Evolutionary conservation across 306 rosid species (phyloP).

Genomic region (Urtica urens): DNA sequence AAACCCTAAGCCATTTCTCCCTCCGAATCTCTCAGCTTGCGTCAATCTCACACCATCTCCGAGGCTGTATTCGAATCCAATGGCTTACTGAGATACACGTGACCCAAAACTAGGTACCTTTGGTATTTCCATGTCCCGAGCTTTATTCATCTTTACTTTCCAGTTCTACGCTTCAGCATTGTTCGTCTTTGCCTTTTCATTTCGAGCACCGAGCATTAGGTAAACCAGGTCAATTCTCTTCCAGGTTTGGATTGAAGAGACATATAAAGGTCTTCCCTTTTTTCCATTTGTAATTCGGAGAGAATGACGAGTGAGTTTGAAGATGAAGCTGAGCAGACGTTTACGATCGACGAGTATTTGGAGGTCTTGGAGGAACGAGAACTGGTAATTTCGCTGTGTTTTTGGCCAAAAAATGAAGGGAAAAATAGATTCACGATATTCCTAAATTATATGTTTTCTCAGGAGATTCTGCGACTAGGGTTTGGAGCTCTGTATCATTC

Average conservation of each 20-base stretch:
- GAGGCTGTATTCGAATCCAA: too few species aligned
- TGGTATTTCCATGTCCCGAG: too few species aligned
- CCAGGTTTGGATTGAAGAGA: not conserved
- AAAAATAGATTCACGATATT: too few species aligned
- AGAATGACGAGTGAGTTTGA: slow-evolving; percentile 52
- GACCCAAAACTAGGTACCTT: too few species aligned
- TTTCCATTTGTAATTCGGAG: not conserved
- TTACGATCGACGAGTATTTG: slow-evolving; percentile 71
- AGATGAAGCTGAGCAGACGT: slow-evolving; percentile 58
- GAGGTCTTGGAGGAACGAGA: slow-evolving; percentile 79
- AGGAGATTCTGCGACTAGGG: not conserved
- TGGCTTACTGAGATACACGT: too few species aligned
- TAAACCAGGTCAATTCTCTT: not conserved
- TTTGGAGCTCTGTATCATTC: not conserved
- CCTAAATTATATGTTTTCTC: not conserved
- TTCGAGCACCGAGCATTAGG: too few species aligned
- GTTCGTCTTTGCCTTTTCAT: too few species aligned
- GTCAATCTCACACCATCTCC: too few species aligned
- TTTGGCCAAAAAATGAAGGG: not conserved
- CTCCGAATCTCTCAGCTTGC: too few species aligned
- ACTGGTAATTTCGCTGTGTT: slow-evolving; percentile 43
- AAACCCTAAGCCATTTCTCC: too few species aligned
- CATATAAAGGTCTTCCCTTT: not conserved
- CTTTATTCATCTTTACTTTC: too few species aligned
- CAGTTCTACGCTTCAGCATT: too few species aligned